Evolutionary conservation across 116 monocot genomes (phyloP), one percentile per base, ranked within the genome.

Genomic region (Thalassia testudinum): DNA sequence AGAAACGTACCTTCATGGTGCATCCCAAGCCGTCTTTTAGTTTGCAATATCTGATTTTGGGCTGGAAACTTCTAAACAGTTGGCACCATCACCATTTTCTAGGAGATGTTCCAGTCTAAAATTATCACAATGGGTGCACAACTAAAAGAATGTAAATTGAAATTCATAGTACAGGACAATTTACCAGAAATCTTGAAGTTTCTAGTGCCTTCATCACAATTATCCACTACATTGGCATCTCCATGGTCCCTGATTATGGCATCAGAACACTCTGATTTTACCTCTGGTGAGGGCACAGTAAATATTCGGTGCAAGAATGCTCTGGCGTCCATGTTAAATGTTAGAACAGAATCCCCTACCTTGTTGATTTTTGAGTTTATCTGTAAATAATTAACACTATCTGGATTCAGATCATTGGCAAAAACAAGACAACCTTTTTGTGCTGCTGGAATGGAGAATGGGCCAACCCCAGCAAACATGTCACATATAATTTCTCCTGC

Each of bases 341-440:
- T 53, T 63, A 15, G 56, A 49, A 88, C 53, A 75, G 55, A 47
- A 54, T 82, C 76, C 30, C 78, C 89, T n/a, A 97, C 82, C 61
- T 85, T 97, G 56, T 97, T 97, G 27, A 85, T 71, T 58, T 74
- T 75, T 52, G 81, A 54, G 53, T 97, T 97, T 24, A 68, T 75
- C 21, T 50, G 74, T 50, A 97, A 61, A 70, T 82, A 97, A 62
- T 68, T 48, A 50, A 85, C 72, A 62, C 89, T 88, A 52, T 88
- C 78, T 52, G 95, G 95, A 82, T 97, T 97, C 58, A 97, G 70
- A 73, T 97, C 95, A 70, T 97, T 97, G 53, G 95, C 88, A 75
- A 72, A 71, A 22, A 97, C 85, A 70, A 79, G 25, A 56, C 95
- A 97, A 57, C 95, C 88, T 64, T 79, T 97, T 60, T 85, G 81